phyloP scores from a whole-genome alignment of 805 yeast species.

The Wickerhamiella azymoides region DNA sequence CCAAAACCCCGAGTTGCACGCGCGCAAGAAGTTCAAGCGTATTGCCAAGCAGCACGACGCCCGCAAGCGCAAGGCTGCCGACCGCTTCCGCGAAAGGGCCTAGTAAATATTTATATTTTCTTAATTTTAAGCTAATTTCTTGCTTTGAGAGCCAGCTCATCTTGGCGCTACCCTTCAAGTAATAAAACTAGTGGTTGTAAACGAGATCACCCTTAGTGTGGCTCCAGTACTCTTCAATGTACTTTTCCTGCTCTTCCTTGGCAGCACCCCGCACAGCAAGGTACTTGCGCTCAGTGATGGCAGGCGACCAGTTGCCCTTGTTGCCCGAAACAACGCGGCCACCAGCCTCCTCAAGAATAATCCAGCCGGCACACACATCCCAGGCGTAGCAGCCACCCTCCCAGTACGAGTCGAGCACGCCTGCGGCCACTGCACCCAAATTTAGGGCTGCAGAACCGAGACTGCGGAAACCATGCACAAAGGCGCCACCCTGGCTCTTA shows the following conservation, averaged over 20 bases:
- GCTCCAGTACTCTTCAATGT: constrained; percentile 37
- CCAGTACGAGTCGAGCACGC: constrained; percentile 49
- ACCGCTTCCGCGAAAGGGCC: not conserved
- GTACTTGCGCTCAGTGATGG: constrained; percentile 39
- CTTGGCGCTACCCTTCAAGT: too few species aligned
- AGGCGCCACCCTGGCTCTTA: constrained; percentile 36
- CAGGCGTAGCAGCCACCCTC: constrained; percentile 58
- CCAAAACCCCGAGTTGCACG: constrained; percentile 68
- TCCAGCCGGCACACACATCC: constrained; percentile 63
- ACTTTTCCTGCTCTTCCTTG: constrained; percentile 32
- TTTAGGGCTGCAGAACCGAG: constrained; percentile 56
- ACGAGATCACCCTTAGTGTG: constrained; percentile 34
- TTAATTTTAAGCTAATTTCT: not conserved
- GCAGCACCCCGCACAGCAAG: constrained; percentile 44
- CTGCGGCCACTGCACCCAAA: constrained; percentile 43
- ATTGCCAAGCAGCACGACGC: not conserved
- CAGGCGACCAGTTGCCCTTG: constrained; percentile 34
- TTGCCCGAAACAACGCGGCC: constrained; percentile 44
- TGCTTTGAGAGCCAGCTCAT: too few species aligned
- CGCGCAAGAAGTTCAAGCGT: constrained; percentile 40
- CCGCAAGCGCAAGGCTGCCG: constrained; percentile 1
- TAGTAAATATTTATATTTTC: not conserved
- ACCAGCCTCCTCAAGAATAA: constrained; percentile 45
- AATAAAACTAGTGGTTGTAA: constrained; percentile 25
- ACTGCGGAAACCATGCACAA: constrained; percentile 47